These are phyloP conservation scores for Tetrapyrgos nigripes DNA, from an alignment of 1,284 basidiomycete genomes.

Conservation along the genomic window DNA sequence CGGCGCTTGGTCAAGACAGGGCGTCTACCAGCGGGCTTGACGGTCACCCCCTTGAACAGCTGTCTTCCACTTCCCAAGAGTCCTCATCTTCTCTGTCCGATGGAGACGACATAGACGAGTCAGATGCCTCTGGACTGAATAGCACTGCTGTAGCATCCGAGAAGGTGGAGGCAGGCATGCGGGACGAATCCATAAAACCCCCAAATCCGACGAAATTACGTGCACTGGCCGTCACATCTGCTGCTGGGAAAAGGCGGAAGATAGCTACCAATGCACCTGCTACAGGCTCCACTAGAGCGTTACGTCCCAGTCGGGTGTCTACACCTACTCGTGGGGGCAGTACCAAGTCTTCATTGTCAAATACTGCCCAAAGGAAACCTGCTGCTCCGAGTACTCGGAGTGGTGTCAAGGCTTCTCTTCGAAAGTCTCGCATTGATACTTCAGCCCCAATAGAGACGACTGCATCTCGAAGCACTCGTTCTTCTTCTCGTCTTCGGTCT, in stretches of 20 bases:
- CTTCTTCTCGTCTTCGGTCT: background rate
- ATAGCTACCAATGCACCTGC: background rate
- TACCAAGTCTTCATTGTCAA: background rate
- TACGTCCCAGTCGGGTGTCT: too few species aligned
- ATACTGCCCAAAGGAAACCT: background rate
- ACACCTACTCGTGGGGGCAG: background rate
- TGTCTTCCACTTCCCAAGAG: constrained; percentile 8
- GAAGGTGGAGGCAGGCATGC: background rate
- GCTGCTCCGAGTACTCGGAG: background rate
- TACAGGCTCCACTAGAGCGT: too few species aligned
- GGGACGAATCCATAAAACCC: background rate
- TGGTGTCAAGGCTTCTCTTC: too few species aligned
- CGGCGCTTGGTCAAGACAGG: too few species aligned
- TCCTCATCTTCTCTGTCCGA: background rate
- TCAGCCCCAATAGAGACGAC: background rate
- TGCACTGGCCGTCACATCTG: background rate
- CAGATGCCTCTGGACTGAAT: background rate
- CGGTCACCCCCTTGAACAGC: background rate
- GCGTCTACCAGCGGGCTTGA: background rate
- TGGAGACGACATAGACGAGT: background rate
- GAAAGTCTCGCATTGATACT: background rate
- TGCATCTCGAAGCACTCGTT: background rate
- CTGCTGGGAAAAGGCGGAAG: background rate
- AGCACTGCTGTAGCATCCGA: background rate
- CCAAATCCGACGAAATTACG: background rate